Evolutionary conservation across 2,329 filamentous ascomycete genomes (phyloP).

Genomic region (Neocucurbitaria cava): DNA sequence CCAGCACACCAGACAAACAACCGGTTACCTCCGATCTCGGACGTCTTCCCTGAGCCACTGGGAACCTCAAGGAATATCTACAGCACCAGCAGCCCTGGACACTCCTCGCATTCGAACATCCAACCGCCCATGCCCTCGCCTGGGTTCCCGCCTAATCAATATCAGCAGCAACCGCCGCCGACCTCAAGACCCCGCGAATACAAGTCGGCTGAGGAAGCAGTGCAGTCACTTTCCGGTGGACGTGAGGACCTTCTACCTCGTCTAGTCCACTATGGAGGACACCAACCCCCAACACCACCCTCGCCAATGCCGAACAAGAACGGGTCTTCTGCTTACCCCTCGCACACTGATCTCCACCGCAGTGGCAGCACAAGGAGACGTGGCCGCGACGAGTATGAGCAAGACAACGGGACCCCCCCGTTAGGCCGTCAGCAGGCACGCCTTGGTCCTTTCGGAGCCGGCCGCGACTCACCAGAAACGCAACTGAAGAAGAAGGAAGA

Average conservation of each 20-base stretch:
- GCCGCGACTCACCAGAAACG: slow-evolving; percentile 82
- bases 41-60: slow-evolving; percentile 88
- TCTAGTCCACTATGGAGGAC: slow-evolving; percentile 92
- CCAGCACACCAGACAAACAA: slow-evolving; percentile 90
- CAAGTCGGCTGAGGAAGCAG: slow-evolving; percentile 93
- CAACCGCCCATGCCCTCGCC: slow-evolving; percentile 79
- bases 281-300: slow-evolving; percentile 90
- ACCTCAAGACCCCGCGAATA: slow-evolving; percentile 77
- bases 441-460: slow-evolving; percentile 75
- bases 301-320: slow-evolving; percentile 69
- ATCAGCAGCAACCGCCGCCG: slow-evolving; percentile 60
- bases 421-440: slow-evolving; percentile 67
- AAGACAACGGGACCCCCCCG: slow-evolving; percentile 84
- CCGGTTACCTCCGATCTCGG: slow-evolving; percentile 88
- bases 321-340: slow-evolving; percentile 38
- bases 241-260: slow-evolving; percentile 90
- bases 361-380: slow-evolving; percentile 74
- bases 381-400: slow-evolving; percentile 87
- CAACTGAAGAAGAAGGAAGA: slow-evolving; percentile 89
- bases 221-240: slow-evolving; percentile 88
- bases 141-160: slow-evolving; percentile 66
- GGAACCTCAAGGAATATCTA: slow-evolving; percentile 55
- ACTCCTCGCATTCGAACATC: slow-evolving; percentile 68
- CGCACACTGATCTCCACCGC: slow-evolving; percentile 46
- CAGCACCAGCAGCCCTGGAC: slow-evolving; percentile 70